Evolutionary conservation across 1,284 basidiomycete species (phyloP), one percentile per base, ranked within the genome.

Genomic region (Malassezia sp.): DNA sequence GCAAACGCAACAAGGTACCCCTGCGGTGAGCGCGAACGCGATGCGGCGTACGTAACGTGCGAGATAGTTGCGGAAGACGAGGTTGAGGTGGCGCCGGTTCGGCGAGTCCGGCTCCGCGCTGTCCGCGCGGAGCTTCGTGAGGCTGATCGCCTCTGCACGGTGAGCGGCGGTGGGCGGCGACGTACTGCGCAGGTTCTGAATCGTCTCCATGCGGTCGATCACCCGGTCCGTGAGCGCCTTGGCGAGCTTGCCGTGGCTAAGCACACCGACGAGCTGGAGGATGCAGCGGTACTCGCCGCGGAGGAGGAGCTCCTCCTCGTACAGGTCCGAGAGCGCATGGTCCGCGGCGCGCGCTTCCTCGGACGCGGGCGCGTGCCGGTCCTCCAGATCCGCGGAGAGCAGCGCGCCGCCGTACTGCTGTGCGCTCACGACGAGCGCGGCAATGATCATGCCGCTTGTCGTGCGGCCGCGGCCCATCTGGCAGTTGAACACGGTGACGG

Each of bases 281-380:
- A 97, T 95, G 2, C 82, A 85, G 73, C 95, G 95, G 75, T 95
- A 99, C 67, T 97, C 91, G 38, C 91, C 91, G 83, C 62, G 30
- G 20, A 69, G 49, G 42, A 59, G 68, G 10, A 72, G 60, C 31
- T 72, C 66, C 10, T 69, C 61, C 29, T 71, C 68, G 17, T 66
- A 56, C 12, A 63, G 60, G 17, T 35, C 33, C 6, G 7, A 11
- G 45, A 53, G 47, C 11, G 41, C 52, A 34, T 58, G 53, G 33
- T 49, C 61, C n/a, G 34, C 28, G 6, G 26, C 33, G 32, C 45
- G 41, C 4, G 48, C 27, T 4, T 54, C 53, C 21, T 28, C 32
- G 10, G 35, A 18, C 2, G 18, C 29, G 11, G 23, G 15, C 35
- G 23, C 24, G 14, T 23, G 23, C 17, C 36, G 36, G 5, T 9